Percentiles rank a stretch among this genome's conserved stretches.
Conservation (phyloP, 257 asterid genomes). For the Fraxinus quadrangulata region DNA sequence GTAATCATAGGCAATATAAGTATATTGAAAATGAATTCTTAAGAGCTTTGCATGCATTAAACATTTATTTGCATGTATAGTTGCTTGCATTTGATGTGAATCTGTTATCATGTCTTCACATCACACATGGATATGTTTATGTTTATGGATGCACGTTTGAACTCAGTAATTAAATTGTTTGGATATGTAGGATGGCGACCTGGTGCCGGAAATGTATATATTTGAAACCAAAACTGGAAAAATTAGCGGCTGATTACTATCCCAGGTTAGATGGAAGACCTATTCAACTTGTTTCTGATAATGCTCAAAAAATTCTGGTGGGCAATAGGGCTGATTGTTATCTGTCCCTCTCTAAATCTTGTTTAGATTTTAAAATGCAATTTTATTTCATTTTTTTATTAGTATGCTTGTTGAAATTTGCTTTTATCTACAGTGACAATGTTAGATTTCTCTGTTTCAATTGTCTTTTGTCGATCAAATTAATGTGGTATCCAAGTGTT, state of each 20-base stretch:
- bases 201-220: conserved; percentile 99
- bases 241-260: conserved; percentile 80
- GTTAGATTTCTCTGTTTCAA: background rate
- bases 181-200: conserved; percentile 79
- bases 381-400: background rate
- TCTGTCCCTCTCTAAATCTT: background rate
- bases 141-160: conserved; percentile 25
- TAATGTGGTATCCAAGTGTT: background rate
- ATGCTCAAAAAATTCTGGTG: conserved; percentile 7
- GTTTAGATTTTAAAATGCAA: background rate
- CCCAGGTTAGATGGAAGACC: conserved; percentile 62
- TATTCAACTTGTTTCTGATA: conserved; percentile 16
- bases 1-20: background rate
- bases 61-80: conserved; percentile 1
- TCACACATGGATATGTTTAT: conserved; percentile 16
- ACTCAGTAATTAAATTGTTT: conserved; percentile 39
- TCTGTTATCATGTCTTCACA: conserved; percentile 14
- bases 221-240: conserved; percentile 90
- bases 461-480: conserved; percentile 8
- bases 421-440: background rate
- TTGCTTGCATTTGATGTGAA: background rate
- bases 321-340: background rate
- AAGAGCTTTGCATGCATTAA: conserved; percentile 2
- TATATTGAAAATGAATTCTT: background rate
- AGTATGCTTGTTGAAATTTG: background rate